Conservation (phyloP, 805 yeast species). For the Metschnikowia henanensis region DNA sequence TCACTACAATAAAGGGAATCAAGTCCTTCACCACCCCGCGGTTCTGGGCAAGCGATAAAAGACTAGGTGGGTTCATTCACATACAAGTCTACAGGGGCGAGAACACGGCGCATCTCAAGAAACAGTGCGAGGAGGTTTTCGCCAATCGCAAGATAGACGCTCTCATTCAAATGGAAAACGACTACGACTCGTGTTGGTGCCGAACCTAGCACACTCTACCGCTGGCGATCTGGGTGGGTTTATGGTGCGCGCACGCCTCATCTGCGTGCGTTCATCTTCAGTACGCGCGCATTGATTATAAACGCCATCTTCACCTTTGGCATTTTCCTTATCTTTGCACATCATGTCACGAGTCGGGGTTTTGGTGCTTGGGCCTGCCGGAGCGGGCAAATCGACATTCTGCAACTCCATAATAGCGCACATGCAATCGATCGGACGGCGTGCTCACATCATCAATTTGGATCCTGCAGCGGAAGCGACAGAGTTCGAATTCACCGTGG, state of each 20-base stretch:
- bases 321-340: neutral
- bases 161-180: slow-evolving; percentile 71
- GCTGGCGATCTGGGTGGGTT: neutral
- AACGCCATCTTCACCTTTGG: too few relatives aligned
- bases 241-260: slow-evolving; percentile 17
- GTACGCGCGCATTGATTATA: neutral
- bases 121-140: slow-evolving; percentile 58
- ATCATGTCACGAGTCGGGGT: slow-evolving; percentile 93
- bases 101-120: slow-evolving; percentile 57
- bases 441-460: slow-evolving; percentile 91
- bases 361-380: slow-evolving; percentile 95
- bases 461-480: slow-evolving; percentile 98
- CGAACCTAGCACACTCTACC: too few relatives aligned
- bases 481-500: slow-evolving; percentile 89
- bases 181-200: slow-evolving; percentile 71
- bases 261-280: slow-evolving; percentile 1
- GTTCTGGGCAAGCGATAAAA: slow-evolving; percentile 71
- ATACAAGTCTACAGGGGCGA: slow-evolving; percentile 71
- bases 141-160: slow-evolving; percentile 47
- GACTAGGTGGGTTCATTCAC: slow-evolving; percentile 69
- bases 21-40: slow-evolving; percentile 85
- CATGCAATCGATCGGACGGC: slow-evolving; percentile 86
- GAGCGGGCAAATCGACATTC: slow-evolving; percentile 92
- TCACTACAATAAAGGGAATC: slow-evolving; percentile 73
- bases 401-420: slow-evolving; percentile 85